Percentiles rank a stretch among this genome's conserved stretches.
Conservation (phyloP, 139 green algal species). For the Tetraselmis chui region DNA sequence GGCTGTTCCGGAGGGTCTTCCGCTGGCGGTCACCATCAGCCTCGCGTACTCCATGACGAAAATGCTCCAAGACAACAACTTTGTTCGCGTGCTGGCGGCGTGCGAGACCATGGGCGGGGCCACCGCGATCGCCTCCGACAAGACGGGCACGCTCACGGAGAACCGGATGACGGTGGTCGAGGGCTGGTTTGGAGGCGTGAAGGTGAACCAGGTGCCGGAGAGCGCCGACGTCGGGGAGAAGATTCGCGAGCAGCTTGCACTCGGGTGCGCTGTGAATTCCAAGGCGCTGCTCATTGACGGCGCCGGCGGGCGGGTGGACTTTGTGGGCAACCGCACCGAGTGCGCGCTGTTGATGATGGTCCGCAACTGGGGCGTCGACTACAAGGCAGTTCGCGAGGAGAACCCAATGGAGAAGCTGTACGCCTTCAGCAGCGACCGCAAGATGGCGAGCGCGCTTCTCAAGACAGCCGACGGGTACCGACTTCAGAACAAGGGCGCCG, state of each 20-base stretch:
- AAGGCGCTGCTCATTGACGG: too few relatives aligned
- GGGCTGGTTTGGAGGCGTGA: constrained; percentile 46
- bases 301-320: constrained; percentile 21
- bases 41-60: constrained; percentile 73
- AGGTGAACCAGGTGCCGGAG: constrained; percentile 19
- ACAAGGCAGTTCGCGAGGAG: too few relatives aligned
- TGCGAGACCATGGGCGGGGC: constrained; percentile 83
- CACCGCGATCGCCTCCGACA: constrained; percentile 79
- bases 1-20: constrained; percentile 82
- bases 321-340: constrained; percentile 72
- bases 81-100: constrained; percentile 57
- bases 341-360: constrained; percentile 66
- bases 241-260: too few relatives aligned
- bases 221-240: too few relatives aligned
- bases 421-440: constrained; percentile 82
- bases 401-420: too few relatives aligned
- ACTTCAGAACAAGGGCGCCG: too few relatives aligned
- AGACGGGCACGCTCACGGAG: constrained; percentile 82
- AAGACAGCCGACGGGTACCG: too few relatives aligned
- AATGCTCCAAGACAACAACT: constrained; percentile 53
- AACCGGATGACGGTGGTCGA: constrained; percentile 73
- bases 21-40: constrained; percentile 77
- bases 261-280: too few relatives aligned
- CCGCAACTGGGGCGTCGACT: too few relatives aligned
- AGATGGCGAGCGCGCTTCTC: constrained; percentile 64